Conservation (phyloP, 495 filamentous ascomycete genomes). For the Penicillium longicatenatum region DNA sequence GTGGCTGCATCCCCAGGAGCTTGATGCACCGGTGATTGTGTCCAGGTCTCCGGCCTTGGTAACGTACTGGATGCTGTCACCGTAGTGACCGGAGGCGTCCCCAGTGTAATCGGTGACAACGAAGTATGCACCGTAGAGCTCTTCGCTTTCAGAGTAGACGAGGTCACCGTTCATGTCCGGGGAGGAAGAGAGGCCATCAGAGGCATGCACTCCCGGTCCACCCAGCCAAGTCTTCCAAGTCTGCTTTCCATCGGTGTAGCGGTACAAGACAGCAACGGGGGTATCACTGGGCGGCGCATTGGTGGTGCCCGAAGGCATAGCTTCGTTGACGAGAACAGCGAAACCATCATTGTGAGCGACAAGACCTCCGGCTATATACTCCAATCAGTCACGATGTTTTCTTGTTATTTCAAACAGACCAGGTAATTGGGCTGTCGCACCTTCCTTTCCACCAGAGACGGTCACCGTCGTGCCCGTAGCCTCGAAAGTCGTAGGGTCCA, state of each 20-base stretch:
- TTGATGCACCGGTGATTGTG: constrained; percentile 46
- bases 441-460: constrained; percentile 48
- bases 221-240: constrained; percentile 54
- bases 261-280: constrained; percentile 50
- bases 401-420: neutral
- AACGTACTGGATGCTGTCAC: constrained; percentile 57
- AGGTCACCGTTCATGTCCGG: constrained; percentile 58
- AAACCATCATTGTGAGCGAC: constrained; percentile 59
- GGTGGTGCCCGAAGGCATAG: constrained; percentile 45
- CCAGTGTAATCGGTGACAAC: constrained; percentile 56
- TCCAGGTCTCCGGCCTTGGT: constrained; percentile 42
- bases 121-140: constrained; percentile 56
- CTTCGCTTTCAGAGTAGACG: constrained; percentile 52
- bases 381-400: neutral
- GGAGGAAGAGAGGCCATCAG: constrained; percentile 44
- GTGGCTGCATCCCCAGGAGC: constrained; percentile 58
- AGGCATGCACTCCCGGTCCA: constrained; percentile 48
- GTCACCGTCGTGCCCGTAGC: constrained; percentile 47
- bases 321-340: constrained; percentile 53
- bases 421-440: constrained; percentile 14
- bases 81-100: constrained; percentile 51
- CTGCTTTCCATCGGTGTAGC: constrained; percentile 48
- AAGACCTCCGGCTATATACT: constrained; percentile 47
- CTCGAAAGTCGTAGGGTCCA: constrained; percentile 46
- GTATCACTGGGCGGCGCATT: constrained; percentile 46